Evolutionary conservation across 257 asterid genomes (phyloP), one percentile per base, ranked within the genome.

Genomic region (Rhazya stricta): DNA sequence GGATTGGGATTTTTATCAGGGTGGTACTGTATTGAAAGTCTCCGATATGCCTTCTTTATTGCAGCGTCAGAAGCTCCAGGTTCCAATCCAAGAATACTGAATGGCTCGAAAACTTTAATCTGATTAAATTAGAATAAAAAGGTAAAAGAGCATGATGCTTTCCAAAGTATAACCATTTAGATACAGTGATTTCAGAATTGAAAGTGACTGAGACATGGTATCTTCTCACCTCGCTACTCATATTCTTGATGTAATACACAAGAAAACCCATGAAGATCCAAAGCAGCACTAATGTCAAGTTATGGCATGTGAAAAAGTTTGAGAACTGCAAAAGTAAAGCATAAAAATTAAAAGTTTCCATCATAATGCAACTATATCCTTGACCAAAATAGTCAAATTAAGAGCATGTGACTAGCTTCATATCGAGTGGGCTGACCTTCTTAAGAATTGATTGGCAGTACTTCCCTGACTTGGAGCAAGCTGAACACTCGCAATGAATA

Each of bases 1-100:
- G 96, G 99, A 68, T 94, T 97, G 1, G 99, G 97, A 81, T 94
- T 94, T 84, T 94, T 94, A 88, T 94, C 99, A 27, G 99, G 97
- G 74, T 94, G 97, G 83, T 94, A 94, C 76, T 89, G 96, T 76
- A 92, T 83, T 73, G 99, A 94, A 74, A 92, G 97, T 80, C 85
- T 86, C 82, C 99, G 85, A 82, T 92, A 94, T n/a, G 97, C 96
- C 86, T 90, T 94, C 91, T 94, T 94, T 81, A 94, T 92, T 71
- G 74, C 91, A n/a, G 91, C 74, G 16, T 92, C 96, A 21, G 96
- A 83, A 76, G 93, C 99, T 72, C 97, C 97, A 67, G 96, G 86
- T 79, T 85, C 90, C 79, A 94, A 78, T 82, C 96, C 99, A 84
- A 94, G 99, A 85, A 94, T 90, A 77, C 85, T 78, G 83, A 92